A percentile compares a stretch with the other conserved stretches of the same genome.
phyloP scores from a whole-genome alignment of 768 basidiomycete genomes.

The Rhodotorula paludigena region DNA sequence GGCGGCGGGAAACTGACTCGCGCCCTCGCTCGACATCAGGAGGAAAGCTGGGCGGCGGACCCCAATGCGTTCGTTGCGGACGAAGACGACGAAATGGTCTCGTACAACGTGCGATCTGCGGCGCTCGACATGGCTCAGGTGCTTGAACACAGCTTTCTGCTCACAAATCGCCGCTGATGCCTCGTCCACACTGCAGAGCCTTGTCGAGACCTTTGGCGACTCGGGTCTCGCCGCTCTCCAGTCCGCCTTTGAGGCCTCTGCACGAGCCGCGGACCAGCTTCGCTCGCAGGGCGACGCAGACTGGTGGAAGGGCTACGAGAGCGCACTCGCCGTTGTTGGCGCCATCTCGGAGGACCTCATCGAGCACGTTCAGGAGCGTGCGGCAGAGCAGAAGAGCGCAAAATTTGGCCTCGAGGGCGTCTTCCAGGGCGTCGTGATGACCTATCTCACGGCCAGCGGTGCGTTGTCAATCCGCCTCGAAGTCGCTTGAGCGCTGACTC shows the following conservation, averaged over 20 bases:
- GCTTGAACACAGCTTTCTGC: not conserved
- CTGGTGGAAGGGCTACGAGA: slow-evolving; percentile 81
- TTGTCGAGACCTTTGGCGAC: slow-evolving; percentile 26
- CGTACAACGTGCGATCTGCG: slow-evolving; percentile 75
- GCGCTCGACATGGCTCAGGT: slow-evolving; percentile 80
- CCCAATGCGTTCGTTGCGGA: slow-evolving; percentile 89
- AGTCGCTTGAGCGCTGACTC: not conserved
- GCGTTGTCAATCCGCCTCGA: slow-evolving; percentile 36
- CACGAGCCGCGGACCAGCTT: slow-evolving; percentile 9
- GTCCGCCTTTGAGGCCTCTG: slow-evolving; percentile 27
- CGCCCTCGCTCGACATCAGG: slow-evolving; percentile 54
- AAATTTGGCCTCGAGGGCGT: slow-evolving; percentile 73
- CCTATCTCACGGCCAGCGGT: slow-evolving; percentile 68
- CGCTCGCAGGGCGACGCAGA: slow-evolving; percentile 28
- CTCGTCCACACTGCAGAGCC: not conserved
- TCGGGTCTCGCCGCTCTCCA: slow-evolving; percentile 22
- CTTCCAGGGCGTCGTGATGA: slow-evolving; percentile 72
- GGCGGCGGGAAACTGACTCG: not conserved
- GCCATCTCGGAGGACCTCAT: slow-evolving; percentile 71
- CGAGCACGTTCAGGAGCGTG: slow-evolving; percentile 71
- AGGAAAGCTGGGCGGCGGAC: slow-evolving; percentile 82
- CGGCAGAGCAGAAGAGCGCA: slow-evolving; percentile 58
- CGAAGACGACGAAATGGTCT: slow-evolving; percentile 83
- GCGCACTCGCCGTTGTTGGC: slow-evolving; percentile 57
- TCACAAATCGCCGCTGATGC: not conserved